These are phyloP conservation scores for Colletotrichum phormii DNA, from an alignment of 2,329 filamentous ascomycete species.

Conservation along the genomic window DNA sequence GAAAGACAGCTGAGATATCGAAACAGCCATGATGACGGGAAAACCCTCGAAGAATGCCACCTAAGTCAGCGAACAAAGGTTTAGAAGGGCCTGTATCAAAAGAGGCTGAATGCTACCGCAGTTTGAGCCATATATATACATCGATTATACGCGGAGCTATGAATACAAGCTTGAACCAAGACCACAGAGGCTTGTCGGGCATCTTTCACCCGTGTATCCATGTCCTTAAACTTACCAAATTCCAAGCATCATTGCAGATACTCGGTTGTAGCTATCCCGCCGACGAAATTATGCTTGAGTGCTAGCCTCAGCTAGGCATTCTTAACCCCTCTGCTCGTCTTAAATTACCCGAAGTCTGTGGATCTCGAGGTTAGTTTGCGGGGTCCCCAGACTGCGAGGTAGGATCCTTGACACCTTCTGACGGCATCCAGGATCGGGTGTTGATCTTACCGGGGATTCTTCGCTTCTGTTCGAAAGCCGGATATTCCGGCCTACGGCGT, in stretches of 20 bases:
- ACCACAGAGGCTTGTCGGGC: background rate
- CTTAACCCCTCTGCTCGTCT: background rate
- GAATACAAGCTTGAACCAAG: background rate
- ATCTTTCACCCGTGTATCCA: conserved; percentile 4
- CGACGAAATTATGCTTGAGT: background rate
- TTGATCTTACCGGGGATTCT: conserved; percentile 7
- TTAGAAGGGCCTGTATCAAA: too few species aligned
- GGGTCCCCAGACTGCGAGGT: conserved; percentile 20
- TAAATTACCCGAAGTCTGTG: background rate
- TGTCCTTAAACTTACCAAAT: background rate
- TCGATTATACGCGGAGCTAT: too few species aligned
- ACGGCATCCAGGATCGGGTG: conserved; percentile 7
- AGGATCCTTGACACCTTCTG: conserved; percentile 3
- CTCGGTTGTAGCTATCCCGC: conserved; percentile 15
- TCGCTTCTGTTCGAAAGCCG: background rate
- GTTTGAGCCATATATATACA: too few species aligned
- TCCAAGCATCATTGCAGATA: background rate
- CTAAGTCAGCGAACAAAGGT: too few species aligned
- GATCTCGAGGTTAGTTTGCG: conserved; percentile 23
- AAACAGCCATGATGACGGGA: conserved; percentile 47
- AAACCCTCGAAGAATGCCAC: background rate
- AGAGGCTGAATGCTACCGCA: background rate
- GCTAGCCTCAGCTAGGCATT: background rate
- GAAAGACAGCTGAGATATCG: conserved; percentile 52
- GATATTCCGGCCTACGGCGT: background rate